Evolutionary conservation across 164 flowering plant genomes (phyloP), one percentile per base, ranked within the genome.

Genomic region (Chimonanthus praecox): DNA sequence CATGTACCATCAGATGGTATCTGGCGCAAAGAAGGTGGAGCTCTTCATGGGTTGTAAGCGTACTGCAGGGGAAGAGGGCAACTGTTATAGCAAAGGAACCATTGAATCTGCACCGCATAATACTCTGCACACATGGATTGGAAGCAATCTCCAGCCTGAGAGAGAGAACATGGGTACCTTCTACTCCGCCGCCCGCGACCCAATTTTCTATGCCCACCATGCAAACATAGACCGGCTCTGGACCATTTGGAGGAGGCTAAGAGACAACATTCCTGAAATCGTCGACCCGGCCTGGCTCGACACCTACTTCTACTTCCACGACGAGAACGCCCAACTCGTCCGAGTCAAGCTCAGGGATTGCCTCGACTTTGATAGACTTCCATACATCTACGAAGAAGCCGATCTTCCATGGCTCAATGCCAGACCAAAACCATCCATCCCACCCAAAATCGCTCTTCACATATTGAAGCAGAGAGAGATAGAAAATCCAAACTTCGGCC

Each of bases 1-100:
- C 71, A 74, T 80, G 80, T 80, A 80, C 51, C 62, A 69, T 47
- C 82, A 80, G 71, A 80, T 77, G 82, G 74, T 80, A 1, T 80
- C 82, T 0, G 82, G 82, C 18, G 82, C 82, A 1, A 80, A 77
- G 75, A 80, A 77, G 74, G 16, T 72, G 0, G 80, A 80, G 64
- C 73, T 80, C 15, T 80, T 80, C 65, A 74, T 77, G 80, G 82
- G 82, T 4, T 80, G 82, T 20, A 60, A 9, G 4, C 66, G 60
- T 3, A 77, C 15, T 43, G 21, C 75, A 0, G 82, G 82, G 5
- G 71, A 48, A 20, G 68, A 77, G 4, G 82, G 80, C 3, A 64
- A 11, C 5, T 80, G 82, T n/a, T 72, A 74, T 7, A 76, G 75
- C 7, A 77, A 79, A 1, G 82, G 82, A 3, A 80, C 82, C 5